These are phyloP conservation scores for Sclerotinia glacialis DNA, from an alignment of 2,329 filamentous ascomycete species.

Conservation along the genomic window DNA sequence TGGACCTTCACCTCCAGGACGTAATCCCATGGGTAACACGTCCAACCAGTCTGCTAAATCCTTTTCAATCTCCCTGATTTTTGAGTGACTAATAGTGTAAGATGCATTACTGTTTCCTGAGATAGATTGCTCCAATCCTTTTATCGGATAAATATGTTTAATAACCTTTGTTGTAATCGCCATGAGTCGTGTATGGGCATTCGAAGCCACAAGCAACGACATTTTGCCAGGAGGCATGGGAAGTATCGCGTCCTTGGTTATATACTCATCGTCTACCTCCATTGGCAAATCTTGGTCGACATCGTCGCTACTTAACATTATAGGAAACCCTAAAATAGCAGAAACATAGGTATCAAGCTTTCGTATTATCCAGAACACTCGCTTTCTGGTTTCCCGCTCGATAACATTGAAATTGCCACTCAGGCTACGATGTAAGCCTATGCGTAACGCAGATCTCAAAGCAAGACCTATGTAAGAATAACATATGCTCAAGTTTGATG, in stretches of 20 bases:
- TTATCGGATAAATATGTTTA: slow-evolving; percentile 64
- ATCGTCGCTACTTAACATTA: slow-evolving; percentile 61
- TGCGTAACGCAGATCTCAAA: slow-evolving; percentile 69
- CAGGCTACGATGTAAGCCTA: slow-evolving; percentile 74
- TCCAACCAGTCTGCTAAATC: slow-evolving; percentile 64
- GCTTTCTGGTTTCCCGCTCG: slow-evolving; percentile 60
- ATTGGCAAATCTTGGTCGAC: slow-evolving; percentile 64
- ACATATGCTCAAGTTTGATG: slow-evolving; percentile 74
- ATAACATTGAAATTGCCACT: slow-evolving; percentile 60
- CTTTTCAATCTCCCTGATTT: slow-evolving; percentile 62
- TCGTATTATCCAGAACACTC: slow-evolving; percentile 65
- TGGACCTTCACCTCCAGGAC: slow-evolving; percentile 73
- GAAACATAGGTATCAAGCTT: slow-evolving; percentile 71
- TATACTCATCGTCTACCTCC: slow-evolving; percentile 66
- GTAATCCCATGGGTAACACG: slow-evolving; percentile 69
- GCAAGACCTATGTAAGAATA: slow-evolving; percentile 80
- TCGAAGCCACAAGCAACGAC: slow-evolving; percentile 61
- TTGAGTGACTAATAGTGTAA: slow-evolving; percentile 61
- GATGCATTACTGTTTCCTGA: slow-evolving; percentile 43
- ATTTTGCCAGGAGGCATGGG: slow-evolving; percentile 53
- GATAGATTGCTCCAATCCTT: slow-evolving; percentile 50
- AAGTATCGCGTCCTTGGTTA: slow-evolving; percentile 56
- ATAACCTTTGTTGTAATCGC: slow-evolving; percentile 62
- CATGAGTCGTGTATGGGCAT: slow-evolving; percentile 63
- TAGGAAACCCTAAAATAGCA: slow-evolving; percentile 63